phyloP scores from a whole-genome alignment of 179 eudicot species.

The Patellifolia procumbens region DNA sequence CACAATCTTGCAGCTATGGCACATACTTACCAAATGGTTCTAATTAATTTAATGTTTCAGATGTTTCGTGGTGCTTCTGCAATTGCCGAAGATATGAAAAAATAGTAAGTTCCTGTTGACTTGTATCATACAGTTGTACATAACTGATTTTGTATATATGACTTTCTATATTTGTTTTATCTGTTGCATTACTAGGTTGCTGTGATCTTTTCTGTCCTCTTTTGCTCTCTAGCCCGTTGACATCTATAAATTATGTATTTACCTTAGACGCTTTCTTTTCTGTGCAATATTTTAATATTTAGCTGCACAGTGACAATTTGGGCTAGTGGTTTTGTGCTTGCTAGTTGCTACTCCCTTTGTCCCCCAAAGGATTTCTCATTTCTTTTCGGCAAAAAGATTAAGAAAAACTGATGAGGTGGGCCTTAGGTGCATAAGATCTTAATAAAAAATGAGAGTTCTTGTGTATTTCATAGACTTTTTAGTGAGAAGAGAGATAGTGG shows the following conservation, averaged over 20 bases:
- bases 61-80: slow-evolving; percentile 92
- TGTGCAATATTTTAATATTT: neutral
- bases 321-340: neutral
- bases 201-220: neutral
- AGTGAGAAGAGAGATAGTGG: too few species aligned
- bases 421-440: too few species aligned
- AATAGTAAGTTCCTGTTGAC: slow-evolving; percentile 47
- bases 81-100: slow-evolving; percentile 82
- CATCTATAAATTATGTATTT: neutral
- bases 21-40: slow-evolving; percentile 13
- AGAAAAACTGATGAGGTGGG: too few species aligned
- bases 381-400: too few species aligned
- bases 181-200: neutral
- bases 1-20: neutral
- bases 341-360: neutral
- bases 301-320: neutral
- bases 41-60: slow-evolving; percentile 44
- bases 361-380: too few species aligned
- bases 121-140: neutral
- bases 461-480: too few species aligned
- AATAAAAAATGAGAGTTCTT: too few species aligned
- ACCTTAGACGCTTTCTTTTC: neutral
- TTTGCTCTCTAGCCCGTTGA: neutral
- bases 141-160: neutral
- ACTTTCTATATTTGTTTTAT: neutral